A percentile compares a stretch with the other conserved stretches of the same genome.
Evolutionary conservation across 257 asterid genomes (phyloP).

Genomic region (Solanum acaule): DNA sequence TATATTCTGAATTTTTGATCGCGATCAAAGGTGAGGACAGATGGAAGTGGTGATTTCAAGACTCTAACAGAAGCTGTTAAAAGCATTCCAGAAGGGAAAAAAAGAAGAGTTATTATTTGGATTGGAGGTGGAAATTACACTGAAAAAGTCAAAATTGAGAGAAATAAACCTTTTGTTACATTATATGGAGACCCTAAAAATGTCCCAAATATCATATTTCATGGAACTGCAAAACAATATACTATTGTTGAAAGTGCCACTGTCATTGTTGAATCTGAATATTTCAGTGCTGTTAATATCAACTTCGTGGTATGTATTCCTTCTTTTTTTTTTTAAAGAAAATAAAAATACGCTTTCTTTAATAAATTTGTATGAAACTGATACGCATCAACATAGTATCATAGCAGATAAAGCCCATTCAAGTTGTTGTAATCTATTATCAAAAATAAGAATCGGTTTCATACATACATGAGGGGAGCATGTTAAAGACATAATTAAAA

Average conservation of each 20-base stretch:
- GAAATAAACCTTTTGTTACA: no score
- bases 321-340: neutral
- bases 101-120: conserved; percentile 31
- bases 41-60: conserved; percentile 58
- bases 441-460: no score
- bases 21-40: neutral
- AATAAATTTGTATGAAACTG: neutral
- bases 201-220: no score
- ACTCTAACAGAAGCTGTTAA: conserved; percentile 47
- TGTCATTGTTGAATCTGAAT: conserved; percentile 33
- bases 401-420: neutral
- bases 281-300: conserved; percentile 49
- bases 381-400: neutral
- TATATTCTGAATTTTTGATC: neutral
- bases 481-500: neutral
- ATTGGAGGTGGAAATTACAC: conserved; percentile 66
- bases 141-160: no score
- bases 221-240: no score
- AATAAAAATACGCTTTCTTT: neutral
- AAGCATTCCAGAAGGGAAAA: conserved; percentile 42
- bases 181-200: no score
- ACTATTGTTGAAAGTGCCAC: conserved; percentile 35
- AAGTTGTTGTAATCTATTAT: neutral
- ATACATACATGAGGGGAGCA: no score
- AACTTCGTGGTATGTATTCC: conserved; percentile 38